Conservation (phyloP, 2,329 filamentous ascomycete genomes). For the Fusarium vanettenii region DNA sequence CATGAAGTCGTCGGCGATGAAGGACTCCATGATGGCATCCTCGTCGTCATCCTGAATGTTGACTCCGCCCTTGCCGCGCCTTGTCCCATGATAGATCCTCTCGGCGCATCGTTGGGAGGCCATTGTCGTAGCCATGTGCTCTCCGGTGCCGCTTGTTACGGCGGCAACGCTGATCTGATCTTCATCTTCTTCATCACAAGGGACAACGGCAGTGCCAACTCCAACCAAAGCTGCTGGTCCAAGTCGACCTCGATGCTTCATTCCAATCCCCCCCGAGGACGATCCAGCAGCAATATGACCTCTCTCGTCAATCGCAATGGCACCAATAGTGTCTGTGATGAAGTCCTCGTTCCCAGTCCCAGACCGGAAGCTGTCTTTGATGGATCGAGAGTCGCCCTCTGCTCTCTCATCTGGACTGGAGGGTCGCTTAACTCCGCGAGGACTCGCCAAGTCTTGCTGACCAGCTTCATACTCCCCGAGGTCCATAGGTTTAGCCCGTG, state of each 20-base stretch:
- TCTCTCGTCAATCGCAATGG: conserved; percentile 87
- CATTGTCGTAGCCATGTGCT: conserved; percentile 97
- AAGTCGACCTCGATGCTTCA: conserved; percentile 94
- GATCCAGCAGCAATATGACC: conserved; percentile 94
- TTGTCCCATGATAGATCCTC: conserved; percentile 79
- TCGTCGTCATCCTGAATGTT: conserved; percentile 80
- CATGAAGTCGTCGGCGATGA: conserved; percentile 93
- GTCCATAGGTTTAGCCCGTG: neutral
- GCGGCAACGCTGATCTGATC: conserved; percentile 79
- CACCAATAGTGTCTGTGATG: conserved; percentile 94
- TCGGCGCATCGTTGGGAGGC: conserved; percentile 89
- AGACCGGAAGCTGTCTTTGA: conserved; percentile 35
- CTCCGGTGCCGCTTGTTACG: conserved; percentile 93
- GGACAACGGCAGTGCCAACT: conserved; percentile 90
- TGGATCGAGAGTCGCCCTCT: conserved; percentile 14
- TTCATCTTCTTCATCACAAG: conserved; percentile 75
- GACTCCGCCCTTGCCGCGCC: conserved; percentile 68
- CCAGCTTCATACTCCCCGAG: neutral
- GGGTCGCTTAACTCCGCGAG: conserved; percentile 52
- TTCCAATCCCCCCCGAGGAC: conserved; percentile 96
- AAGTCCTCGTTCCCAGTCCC: conserved; percentile 62
- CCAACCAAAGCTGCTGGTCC: conserved; percentile 94
- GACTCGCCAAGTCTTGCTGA: conserved; percentile 23
- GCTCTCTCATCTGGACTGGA: conserved; percentile 31
- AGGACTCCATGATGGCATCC: conserved; percentile 76